Base-by-base conservation (phyloP, 768 basidiomycete species). In the Russula ochroleuca region DNA sequence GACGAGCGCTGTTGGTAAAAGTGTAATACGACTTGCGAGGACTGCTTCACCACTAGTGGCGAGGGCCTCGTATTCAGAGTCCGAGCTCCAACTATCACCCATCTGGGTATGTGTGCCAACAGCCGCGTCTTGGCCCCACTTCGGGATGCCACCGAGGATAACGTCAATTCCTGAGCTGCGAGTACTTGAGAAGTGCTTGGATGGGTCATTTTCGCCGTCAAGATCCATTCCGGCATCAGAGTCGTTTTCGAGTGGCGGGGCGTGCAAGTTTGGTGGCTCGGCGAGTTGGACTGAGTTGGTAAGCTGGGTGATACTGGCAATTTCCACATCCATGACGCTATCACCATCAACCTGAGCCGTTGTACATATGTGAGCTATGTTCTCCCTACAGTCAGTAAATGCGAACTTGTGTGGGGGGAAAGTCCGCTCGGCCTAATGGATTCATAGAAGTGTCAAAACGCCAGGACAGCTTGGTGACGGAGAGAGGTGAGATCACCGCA, bases 221-320 rank as follows among this genome's bases (percentile, higher is more conserved):
- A 58, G 57, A 25, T 58, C 57, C 57, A 58, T 58, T 19, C 37
- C 21, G 21, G 47, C n/a, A 38, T 58, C 57, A 15, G 47, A 23
- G 33, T 58, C 47, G 41, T 31, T 56, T 41, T 41, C 28, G 21
- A 15, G 57, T 43, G 13, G 56, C n/a, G 19, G 56, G 9, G 43
- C 8, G 21, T 14, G 31, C 17, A 25, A 23, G 33, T 49, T 58
- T 5, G 11, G 33, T 35, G 57, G 45, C 37, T 58, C n/a, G 11
- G 57, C 33, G 35, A 58, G 57, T 21, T 58, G 55, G 9, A 57
- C 55, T 1, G 55, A 40, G 55, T 57, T 19, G 35, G 47, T 58
- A 13, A 33, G 57, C 21, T 58, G 57, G 28, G 47, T 48, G 33
- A 58, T 58, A 31, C 21, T 48, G 11, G 57, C 33, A 6, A 58